Evolutionary conservation across 176 grass and related monocot genomes (phyloP).

Genomic region (Oropetium thomaeum): DNA sequence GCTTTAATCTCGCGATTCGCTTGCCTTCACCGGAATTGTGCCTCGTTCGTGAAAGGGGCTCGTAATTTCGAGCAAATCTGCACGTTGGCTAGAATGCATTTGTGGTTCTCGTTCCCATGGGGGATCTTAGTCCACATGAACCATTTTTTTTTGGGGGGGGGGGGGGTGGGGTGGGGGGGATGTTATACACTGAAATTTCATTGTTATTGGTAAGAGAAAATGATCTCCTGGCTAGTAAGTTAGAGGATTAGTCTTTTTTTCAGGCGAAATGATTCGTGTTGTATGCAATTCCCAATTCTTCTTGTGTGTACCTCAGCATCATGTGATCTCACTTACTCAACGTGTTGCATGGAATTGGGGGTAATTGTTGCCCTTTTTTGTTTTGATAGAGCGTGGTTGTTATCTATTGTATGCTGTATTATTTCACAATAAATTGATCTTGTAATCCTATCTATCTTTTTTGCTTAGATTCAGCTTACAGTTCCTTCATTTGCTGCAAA

Average conservation of each 20-base stretch:
- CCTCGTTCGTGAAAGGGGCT: not conserved
- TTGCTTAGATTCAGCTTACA: not conserved
- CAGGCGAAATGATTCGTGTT: not conserved
- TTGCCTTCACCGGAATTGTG: not conserved
- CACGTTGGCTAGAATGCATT: not conserved
- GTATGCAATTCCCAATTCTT: not conserved
- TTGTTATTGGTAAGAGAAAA: not conserved
- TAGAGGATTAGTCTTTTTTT: not conserved
- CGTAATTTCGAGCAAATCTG: constrained; percentile 20
- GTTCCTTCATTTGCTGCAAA: not conserved
- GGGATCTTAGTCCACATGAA: constrained; percentile 35
- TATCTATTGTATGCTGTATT: constrained; percentile 1
- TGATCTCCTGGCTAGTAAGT: not conserved
- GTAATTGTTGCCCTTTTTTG: not conserved
- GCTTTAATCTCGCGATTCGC: not conserved
- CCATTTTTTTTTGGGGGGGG: too few relatives aligned
- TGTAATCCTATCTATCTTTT: not conserved
- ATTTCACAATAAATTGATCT: not conserved
- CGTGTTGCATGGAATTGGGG: not conserved
- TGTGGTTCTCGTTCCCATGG: not conserved
- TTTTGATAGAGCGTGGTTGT: not conserved
- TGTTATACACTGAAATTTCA: constrained; percentile 1
- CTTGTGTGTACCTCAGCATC: too few relatives aligned
- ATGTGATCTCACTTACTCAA: not conserved
- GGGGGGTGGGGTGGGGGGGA: too few relatives aligned